Evolutionary conservation across 2,329 filamentous ascomycete species (phyloP).

Genomic region (Cephalotrichum gorgonifer): DNA sequence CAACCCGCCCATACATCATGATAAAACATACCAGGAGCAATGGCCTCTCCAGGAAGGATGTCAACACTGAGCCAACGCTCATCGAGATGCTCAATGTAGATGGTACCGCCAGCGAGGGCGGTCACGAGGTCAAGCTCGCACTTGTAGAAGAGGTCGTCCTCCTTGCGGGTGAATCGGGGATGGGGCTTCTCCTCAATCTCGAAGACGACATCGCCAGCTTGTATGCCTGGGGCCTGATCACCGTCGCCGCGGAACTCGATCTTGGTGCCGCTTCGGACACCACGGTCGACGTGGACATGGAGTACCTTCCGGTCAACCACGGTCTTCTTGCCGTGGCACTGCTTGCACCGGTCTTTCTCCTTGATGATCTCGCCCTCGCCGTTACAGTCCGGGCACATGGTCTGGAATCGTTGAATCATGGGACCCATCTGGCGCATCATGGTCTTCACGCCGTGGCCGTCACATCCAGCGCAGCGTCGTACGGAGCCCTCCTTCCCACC

Average conservation of each 20-base stretch:
- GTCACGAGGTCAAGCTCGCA: constrained; percentile 94
- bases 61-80: constrained; percentile 93
- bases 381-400: constrained; percentile 94
- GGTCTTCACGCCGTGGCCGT: constrained; percentile 95
- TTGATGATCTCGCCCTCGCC: constrained; percentile 95
- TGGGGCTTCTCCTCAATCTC: constrained; percentile 99
- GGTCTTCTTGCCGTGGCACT: constrained; percentile 95
- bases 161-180: constrained; percentile 84
- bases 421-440: constrained; percentile 99
- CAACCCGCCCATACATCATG: not conserved
- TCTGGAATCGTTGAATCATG: constrained; percentile 99
- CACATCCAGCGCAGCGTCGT: constrained; percentile 81
- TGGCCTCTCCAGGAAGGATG: constrained; percentile 88
- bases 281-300: constrained; percentile 93
- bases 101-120: constrained; percentile 79
- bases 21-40: constrained; percentile 65
- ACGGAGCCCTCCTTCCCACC: constrained; percentile 98
- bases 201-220: constrained; percentile 94
- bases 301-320: constrained; percentile 95
- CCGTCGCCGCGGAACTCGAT: constrained; percentile 96
- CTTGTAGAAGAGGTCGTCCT: constrained; percentile 91
- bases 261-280: constrained; percentile 88
- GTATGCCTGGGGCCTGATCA: constrained; percentile 86
- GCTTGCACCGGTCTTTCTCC: constrained; percentile 96
- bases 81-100: constrained; percentile 93